phyloP scores from a whole-genome alignment of 2,329 filamentous ascomycete genomes.

The Penicillium frequentans region DNA sequence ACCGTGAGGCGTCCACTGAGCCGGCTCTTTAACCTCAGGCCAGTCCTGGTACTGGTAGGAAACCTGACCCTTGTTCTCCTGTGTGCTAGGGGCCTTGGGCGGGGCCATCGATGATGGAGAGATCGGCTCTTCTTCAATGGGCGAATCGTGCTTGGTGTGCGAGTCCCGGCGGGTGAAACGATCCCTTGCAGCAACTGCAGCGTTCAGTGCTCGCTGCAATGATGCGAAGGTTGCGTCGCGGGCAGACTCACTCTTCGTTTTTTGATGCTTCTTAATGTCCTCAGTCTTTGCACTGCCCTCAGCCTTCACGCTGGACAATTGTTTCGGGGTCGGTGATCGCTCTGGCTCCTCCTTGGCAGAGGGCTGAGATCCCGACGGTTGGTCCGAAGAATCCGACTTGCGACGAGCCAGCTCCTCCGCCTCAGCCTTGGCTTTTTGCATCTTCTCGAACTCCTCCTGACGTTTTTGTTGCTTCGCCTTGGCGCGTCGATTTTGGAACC shows the following conservation, averaged over 20 bases:
- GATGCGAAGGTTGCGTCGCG: constrained; percentile 46
- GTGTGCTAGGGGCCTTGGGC: constrained; percentile 13
- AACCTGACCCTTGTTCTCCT: constrained; percentile 15
- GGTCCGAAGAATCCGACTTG: constrained; percentile 28
- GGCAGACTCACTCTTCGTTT: constrained; percentile 38
- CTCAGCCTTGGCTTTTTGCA: constrained; percentile 41
- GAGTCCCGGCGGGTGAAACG: constrained; percentile 28
- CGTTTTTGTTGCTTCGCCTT: constrained; percentile 54
- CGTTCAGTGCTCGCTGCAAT: constrained; percentile 45
- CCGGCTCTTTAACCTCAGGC: constrained; percentile 27
- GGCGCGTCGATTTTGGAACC: constrained; percentile 54
- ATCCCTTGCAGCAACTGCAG: constrained; percentile 41
- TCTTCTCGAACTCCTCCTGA: constrained; percentile 50
- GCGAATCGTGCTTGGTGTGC: constrained; percentile 17
- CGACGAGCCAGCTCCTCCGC: constrained; percentile 35
- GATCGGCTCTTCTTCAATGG: constrained; percentile 26
- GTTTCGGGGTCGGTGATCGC: constrained; percentile 29
- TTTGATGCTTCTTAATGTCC: constrained; percentile 34
- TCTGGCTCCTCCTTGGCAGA: constrained; percentile 24
- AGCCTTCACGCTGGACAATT: constrained; percentile 22
- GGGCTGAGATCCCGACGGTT: constrained; percentile 23
- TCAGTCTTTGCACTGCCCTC: constrained; percentile 15
- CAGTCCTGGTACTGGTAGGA: constrained; percentile 29
- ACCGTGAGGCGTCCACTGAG: constrained; percentile 29
- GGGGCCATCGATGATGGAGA: constrained; percentile 30